These are phyloP conservation scores for Diutina scorzettiae DNA, from an alignment of 1,139 yeast species.

Conservation along the genomic window DNA sequence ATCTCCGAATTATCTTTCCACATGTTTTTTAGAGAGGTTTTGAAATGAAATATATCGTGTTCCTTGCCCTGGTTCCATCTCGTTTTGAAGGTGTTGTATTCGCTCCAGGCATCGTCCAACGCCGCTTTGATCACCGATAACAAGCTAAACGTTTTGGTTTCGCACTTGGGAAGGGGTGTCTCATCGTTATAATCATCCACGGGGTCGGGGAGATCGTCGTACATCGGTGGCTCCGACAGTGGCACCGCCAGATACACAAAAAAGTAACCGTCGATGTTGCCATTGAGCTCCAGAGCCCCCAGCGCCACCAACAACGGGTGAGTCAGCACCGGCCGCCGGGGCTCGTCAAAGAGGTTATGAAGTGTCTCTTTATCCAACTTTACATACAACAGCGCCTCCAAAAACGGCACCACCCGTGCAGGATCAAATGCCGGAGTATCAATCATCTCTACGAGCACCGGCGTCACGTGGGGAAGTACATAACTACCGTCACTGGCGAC, in stretches of 20 bases:
- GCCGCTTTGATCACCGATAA: conserved; percentile 39
- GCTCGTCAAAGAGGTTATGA: conserved; percentile 53
- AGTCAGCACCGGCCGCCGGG: conserved; percentile 50
- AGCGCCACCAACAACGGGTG: conserved; percentile 63
- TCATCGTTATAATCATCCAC: neutral
- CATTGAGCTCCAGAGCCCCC: conserved; percentile 68
- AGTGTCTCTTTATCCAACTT: conserved; percentile 47
- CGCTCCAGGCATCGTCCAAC: conserved; percentile 64
- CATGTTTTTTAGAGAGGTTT: conserved; percentile 42
- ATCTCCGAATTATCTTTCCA: conserved; percentile 1
- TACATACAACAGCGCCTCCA: conserved; percentile 57
- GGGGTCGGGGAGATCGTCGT: conserved; percentile 14
- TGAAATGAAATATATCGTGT: conserved; percentile 50
- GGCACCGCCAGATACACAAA: conserved; percentile 62
- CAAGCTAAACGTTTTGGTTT: conserved; percentile 30
- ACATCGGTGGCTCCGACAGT: conserved; percentile 39
- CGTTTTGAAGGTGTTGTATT: conserved; percentile 40
- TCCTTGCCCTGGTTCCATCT: conserved; percentile 55
- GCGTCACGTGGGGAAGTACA: conserved; percentile 22
- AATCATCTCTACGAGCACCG: conserved; percentile 52
- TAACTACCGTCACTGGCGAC: conserved; percentile 9
- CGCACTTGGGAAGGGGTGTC: conserved; percentile 6
- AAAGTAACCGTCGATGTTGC: conserved; percentile 61
- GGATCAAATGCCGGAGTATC: conserved; percentile 66
- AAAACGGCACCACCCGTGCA: conserved; percentile 55